phyloP scores from a whole-genome alignment of 805 yeast species.

The Saccharomycopsis lassenensis region DNA sequence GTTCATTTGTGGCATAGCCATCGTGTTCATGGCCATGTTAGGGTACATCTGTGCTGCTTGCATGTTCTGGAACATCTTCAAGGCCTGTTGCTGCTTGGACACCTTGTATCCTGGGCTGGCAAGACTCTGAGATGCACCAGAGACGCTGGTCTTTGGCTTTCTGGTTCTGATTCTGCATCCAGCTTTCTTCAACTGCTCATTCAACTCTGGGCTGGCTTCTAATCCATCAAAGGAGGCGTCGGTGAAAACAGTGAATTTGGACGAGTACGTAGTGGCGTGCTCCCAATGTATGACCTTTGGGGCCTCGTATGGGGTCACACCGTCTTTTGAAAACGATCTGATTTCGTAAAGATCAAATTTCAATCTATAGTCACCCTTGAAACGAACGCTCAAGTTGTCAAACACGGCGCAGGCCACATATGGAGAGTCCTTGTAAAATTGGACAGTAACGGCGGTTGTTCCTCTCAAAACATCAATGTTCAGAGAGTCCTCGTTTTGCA shows the following conservation, averaged over 20 bases:
- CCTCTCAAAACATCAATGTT: conserved; percentile 17
- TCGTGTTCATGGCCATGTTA: neutral
- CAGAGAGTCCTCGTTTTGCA: conserved; percentile 4
- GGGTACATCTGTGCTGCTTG: conserved; percentile 3
- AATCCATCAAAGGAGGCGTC: conserved; percentile 18
- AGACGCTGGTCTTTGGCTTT: conserved; percentile 11
- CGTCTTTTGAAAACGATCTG: conserved; percentile 5
- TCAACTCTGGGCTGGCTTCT: conserved; percentile 17
- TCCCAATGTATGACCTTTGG: conserved; percentile 16
- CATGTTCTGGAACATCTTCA: neutral
- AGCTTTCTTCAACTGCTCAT: conserved; percentile 18
- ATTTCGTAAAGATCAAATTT: conserved; percentile 16
- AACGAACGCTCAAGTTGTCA: conserved; percentile 17
- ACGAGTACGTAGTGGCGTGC: conserved; percentile 13
- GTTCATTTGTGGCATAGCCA: neutral
- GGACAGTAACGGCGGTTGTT: conserved; percentile 16
- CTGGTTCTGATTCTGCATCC: conserved; percentile 19
- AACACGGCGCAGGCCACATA: conserved; percentile 17
- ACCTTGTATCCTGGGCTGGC: conserved; percentile 2
- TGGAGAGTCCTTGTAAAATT: conserved; percentile 16
- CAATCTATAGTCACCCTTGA: conserved; percentile 17
- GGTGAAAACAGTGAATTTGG: conserved; percentile 16
- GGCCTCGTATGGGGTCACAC: neutral
- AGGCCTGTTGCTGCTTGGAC: conserved; percentile 1
- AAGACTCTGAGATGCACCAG: neutral